Conservation (phyloP, 306 rosid genomes). For the Cucurbita pepo region DNA sequence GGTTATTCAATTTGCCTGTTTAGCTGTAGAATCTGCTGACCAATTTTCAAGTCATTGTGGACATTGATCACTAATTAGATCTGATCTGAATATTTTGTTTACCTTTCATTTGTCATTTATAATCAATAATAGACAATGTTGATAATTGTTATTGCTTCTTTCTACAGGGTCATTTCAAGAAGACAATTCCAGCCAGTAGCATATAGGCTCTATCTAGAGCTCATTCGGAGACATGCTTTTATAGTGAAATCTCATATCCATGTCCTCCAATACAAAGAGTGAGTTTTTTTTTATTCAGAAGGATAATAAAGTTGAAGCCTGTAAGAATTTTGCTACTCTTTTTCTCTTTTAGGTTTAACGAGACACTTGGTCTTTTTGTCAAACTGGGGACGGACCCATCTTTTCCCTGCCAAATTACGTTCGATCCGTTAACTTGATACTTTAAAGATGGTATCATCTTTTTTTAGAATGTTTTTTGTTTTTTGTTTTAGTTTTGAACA, state of each 20-base stretch:
- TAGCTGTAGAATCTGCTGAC: background rate
- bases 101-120: background rate
- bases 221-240: conserved; percentile 60
- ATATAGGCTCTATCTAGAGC: conserved; percentile 74
- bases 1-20: background rate
- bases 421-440: background rate
- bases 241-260: conserved; percentile 53
- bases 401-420: background rate
- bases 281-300: conserved; percentile 12
- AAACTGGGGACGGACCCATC: background rate
- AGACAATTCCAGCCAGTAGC: conserved; percentile 67
- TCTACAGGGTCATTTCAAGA: conserved; percentile 71
- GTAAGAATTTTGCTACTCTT: background rate
- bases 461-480: background rate
- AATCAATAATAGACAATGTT: background rate
- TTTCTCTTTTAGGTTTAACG: background rate
- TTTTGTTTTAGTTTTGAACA: background rate
- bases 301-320: background rate
- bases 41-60: background rate
- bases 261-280: conserved; percentile 50
- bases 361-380: background rate
- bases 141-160: background rate
- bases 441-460: background rate
- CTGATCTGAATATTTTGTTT: background rate
- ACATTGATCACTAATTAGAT: background rate